Evolutionary conservation across 2,329 filamentous ascomycete species (phyloP).

Genomic region (Colletotrichum plurivorum): DNA sequence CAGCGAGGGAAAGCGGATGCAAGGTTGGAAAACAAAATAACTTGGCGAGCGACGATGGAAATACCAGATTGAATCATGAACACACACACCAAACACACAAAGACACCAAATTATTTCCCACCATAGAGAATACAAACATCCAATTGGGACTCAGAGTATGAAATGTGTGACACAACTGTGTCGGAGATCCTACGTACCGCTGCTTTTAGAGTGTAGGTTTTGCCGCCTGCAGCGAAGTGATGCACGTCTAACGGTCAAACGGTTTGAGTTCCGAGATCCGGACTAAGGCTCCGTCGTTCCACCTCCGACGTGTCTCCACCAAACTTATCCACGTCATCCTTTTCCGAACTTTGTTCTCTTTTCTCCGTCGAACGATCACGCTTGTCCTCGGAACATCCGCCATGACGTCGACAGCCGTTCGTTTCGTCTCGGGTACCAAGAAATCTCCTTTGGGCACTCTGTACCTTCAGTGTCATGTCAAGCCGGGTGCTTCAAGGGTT

Average conservation of each 20-base stretch:
- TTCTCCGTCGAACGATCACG: background rate
- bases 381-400: background rate
- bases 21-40: background rate
- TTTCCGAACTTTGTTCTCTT: background rate
- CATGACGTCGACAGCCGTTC: constrained; percentile 50
- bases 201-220: no score
- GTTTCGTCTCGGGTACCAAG: constrained; percentile 63
- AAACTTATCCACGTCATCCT: constrained; percentile 6
- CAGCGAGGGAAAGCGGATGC: background rate
- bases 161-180: no score
- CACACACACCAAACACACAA: background rate
- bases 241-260: background rate
- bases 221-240: no score
- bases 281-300: constrained; percentile 1
- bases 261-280: background rate
- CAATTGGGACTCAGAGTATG: background rate
- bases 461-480: constrained; percentile 76
- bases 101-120: background rate
- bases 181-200: no score
- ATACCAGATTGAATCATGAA: constrained; percentile 21
- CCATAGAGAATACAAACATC: constrained; percentile 1
- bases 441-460: constrained; percentile 63
- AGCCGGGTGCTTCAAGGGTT: constrained; percentile 73
- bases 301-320: constrained; percentile 9
- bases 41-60: background rate